Base-by-base conservation (phyloP, 2,329 filamentous ascomycete species). In the Cladophialophora bantiana region DNA sequence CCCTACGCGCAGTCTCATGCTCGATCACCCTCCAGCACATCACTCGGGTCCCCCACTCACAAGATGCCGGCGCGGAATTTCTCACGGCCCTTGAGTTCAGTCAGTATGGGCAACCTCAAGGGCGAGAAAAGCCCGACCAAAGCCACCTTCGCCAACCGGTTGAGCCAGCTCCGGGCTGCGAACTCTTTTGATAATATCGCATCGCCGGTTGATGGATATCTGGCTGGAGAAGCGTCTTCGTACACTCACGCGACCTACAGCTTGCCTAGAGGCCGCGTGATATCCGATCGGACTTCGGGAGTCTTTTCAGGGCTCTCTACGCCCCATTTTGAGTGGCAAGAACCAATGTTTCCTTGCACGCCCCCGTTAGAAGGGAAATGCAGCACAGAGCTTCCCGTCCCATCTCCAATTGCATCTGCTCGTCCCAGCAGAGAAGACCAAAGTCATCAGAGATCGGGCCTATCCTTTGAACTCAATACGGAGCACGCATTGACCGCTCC, bases 211-310 rank as follows among this genome's bases (percentile, higher is more conserved):
- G 62, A 71, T 13, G 72, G 67, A 3, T 73, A 62, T 45, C 32
- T 73, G 1, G 54, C 67, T 40, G 70, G 66, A 1, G 62, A 69
- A 45, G 86, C 88, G 2, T 85, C 90, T 0, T 92, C 93, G 0
- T 96, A 96, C 76, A 91, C 92, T 15, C 95, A 97, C 76, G 90
- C 93, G 7, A 96, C 91, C 67, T 97, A 93, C 75, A 83, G 87
- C 1, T 83, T 98, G 35, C 94, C 95, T 0, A 87, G 94, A 68
- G 94, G 94, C 13, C 92, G 95, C 76, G 85, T 86, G 38, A 79
- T 96, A 6, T 89, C 96, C 68, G 59, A 68, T 32, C 85, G 93
- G 66, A 84, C 87, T 45, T 89, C 89, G 1, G 77, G 84, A 12
- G 82, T 88, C 12, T 85, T 88, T 65, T 81, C 84, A 10, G 88